Evolutionary conservation across 805 yeast species (phyloP), one percentile per base, ranked within the genome.

Genomic region (Saturnispora gosingensis): DNA sequence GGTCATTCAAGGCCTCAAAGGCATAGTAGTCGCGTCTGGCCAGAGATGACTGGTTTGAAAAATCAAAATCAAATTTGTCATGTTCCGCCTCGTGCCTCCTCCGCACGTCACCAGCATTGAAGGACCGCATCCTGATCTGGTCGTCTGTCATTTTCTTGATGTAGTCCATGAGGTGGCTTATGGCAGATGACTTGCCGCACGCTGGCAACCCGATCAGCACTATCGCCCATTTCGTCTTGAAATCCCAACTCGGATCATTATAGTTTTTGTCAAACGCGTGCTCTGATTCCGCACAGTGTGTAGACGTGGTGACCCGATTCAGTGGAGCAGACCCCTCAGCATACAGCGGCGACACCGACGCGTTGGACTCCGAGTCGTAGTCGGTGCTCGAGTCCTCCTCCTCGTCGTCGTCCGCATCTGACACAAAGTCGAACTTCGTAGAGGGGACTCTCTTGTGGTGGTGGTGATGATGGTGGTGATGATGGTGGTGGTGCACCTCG

Each of bases 1-100:
- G 69, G 60, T 83, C 84, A 53, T 85, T 86, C 53, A 91, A 70
- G 0, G 98, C 91, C 59, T 90, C 95, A 80, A 88, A 82, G 0
- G 98, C 98, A 95, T 96, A 93, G 62, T 81, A 77, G 60, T 91
- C 97, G 56, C 97, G 77, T 44, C 87, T 71, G 30, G 75, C 72
- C 10, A 77, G 77, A 4, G 85, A 77, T 4, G 47, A 25, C 16
- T 45, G 32, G 11, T 50, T 43, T 43, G 78, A 80, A 43, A 65
- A 64, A 53, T 61, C 54, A 47, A 66, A 66, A 51, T 63, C 66
- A 43, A 63, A 57, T 32, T 58, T 63, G 15, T 45, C 47, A 20
- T 43, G 16, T 28, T 48, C 56, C 52, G 20, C 66, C 50, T 66
- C 68, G 45, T 65, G 61, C 48, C 63, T 63, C 51, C 82, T 66